Base-by-base conservation (phyloP, 192 early-diverging fungal species). In the Dissophora ornata region DNA sequence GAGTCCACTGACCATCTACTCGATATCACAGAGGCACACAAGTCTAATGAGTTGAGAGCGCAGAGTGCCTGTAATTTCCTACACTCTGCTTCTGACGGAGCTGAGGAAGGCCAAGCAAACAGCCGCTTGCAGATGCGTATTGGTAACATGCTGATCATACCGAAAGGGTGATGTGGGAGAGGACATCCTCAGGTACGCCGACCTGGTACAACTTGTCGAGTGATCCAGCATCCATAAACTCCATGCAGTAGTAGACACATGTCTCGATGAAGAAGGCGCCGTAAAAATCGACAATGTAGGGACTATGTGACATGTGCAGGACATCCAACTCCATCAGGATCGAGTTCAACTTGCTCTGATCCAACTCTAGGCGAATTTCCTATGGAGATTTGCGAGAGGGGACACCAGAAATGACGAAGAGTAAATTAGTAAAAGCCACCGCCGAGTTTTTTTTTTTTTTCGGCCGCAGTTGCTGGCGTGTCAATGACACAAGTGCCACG, bases 231-330 rank as follows among this genome's bases (percentile, higher is more conserved):
- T 98, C 97, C 97, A 98, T 98, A 69, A 88, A 98, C 81, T 98
- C 97, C 95, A 98, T 98, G 69, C 93, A 95, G 69, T 95, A 95
- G 78, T 97, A 98, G 10, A 98, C 96, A 79, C 94, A 94, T n/a
- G 90, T 91, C 68, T 98, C 96, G 62, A 95, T 89, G 58, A 96
- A 95, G 80, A 97, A 98, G 0, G 96, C 95, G 8, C 97, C 97
- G 82, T 97, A 98, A 67, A 98, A 98, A 29, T 97, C 95, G n/a
- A 98, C 93, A 83, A 98, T 97, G 56, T 91, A 94, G 2, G 92
- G 88, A 64, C 91, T 94, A 44, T 86, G 81, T 45, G 90, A 90
- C 71, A 93, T 90, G 83, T 98, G 96, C 52, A 98, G 82, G 26
- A 98, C 91, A 69, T 97, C 92, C 47, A 98, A 84, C 80, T 98